Evolutionary conservation across 2,329 filamentous ascomycete genomes (phyloP).

Genomic region (Cercospora beticola): DNA sequence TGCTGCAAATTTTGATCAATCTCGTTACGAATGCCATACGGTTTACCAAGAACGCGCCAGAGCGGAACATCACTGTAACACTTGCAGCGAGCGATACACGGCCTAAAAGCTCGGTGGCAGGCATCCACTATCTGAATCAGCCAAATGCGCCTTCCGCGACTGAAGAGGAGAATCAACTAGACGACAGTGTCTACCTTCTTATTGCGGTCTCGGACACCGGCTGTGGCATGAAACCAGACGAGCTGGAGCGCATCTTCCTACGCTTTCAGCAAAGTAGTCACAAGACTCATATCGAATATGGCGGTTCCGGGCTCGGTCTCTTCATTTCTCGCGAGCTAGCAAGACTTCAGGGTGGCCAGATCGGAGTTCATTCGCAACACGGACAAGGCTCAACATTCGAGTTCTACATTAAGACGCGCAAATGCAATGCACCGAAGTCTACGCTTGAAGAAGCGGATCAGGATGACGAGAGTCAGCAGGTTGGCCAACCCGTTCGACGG

Average conservation of each 20-base stretch:
- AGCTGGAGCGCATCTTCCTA: slow-evolving; percentile 58
- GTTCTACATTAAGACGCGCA: slow-evolving; percentile 57
- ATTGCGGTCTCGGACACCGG: slow-evolving; percentile 42
- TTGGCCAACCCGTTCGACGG: not conserved
- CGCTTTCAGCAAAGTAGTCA: slow-evolving; percentile 68
- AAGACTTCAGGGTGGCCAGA: slow-evolving; percentile 68
- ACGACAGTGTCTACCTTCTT: slow-evolving; percentile 35
- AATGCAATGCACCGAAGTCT: slow-evolving; percentile 5
- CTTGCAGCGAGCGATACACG: slow-evolving; percentile 14
- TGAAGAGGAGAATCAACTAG: slow-evolving; percentile 20
- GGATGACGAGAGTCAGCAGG: not conserved
- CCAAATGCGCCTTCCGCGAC: slow-evolving; percentile 2
- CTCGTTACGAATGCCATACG: slow-evolving; percentile 17
- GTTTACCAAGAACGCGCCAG: slow-evolving; percentile 25
- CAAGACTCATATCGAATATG: slow-evolving; percentile 67
- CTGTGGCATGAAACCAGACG: slow-evolving; percentile 40
- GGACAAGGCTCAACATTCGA: slow-evolving; percentile 64
- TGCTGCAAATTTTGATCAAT: slow-evolving; percentile 30
- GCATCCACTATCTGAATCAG: slow-evolving; percentile 1
- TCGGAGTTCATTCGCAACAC: slow-evolving; percentile 61
- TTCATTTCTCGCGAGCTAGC: slow-evolving; percentile 68
- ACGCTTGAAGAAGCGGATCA: not conserved
- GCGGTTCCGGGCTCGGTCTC: slow-evolving; percentile 67
- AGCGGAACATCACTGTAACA: slow-evolving; percentile 38
- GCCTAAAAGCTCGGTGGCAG: slow-evolving; percentile 5